These are phyloP conservation scores for Macrolepiota albuminosa DNA, from an alignment of 768 basidiomycete genomes.

Conservation along the genomic window DNA sequence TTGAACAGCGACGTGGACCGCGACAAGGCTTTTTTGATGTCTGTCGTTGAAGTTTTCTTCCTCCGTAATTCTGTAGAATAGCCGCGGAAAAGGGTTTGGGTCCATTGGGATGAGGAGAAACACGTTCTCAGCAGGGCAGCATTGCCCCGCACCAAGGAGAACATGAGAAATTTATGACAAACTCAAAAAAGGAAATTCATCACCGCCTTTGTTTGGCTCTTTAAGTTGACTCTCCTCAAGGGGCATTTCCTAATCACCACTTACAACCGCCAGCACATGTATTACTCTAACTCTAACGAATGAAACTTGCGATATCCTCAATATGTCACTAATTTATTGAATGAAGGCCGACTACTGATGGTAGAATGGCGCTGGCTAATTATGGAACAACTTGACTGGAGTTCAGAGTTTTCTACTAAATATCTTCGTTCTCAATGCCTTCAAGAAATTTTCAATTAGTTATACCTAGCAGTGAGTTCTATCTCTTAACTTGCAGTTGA, in stretches of 20 bases:
- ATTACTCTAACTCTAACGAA: not conserved
- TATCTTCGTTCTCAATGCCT: no score
- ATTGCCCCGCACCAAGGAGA: slow-evolving; percentile 39
- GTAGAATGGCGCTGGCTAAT: no score
- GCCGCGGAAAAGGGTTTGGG: slow-evolving; percentile 1
- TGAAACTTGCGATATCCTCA: not conserved
- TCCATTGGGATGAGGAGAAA: slow-evolving; percentile 19
- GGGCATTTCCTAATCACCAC: not conserved
- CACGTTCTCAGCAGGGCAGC: slow-evolving; percentile 33
- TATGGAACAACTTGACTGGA: no score
- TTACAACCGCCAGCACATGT: not conserved
- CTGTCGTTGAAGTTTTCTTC: slow-evolving; percentile 27
- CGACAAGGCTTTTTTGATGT: slow-evolving; percentile 38
- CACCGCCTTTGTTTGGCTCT: slow-evolving; percentile 8
- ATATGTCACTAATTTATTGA: not conserved
- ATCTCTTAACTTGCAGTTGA: no score
- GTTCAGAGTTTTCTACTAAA: no score
- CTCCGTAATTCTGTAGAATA: slow-evolving; percentile 38
- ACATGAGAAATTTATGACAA: slow-evolving; percentile 28
- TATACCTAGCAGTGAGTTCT: no score
- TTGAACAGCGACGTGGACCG: slow-evolving; percentile 65
- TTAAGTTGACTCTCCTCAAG: not conserved
- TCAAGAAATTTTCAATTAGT: no score
- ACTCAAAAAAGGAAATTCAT: slow-evolving; percentile 20
- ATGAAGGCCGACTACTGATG: not conserved